Conservation (phyloP, 2,329 filamentous ascomycete species). For the Ophiostoma ulmi region DNA sequence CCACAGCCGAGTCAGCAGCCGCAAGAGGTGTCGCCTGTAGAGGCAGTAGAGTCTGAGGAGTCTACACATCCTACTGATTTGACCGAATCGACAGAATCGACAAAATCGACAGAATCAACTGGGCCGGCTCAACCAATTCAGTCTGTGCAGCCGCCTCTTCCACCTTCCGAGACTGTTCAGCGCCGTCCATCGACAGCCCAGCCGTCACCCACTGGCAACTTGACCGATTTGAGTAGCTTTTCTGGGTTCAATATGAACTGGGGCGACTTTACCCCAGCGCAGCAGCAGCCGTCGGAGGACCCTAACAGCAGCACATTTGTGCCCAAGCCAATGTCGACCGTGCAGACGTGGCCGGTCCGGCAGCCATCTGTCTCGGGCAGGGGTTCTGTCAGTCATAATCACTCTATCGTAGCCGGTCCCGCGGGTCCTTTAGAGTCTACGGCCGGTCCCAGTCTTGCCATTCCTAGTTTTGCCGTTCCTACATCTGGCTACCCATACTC, state of each 20-base stretch:
- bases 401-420: neutral
- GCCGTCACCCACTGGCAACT: neutral
- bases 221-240: neutral
- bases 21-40: neutral
- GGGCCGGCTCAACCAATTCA: neutral
- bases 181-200: neutral
- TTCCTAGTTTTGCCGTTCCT: neutral
- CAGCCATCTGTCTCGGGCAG: constrained; percentile 20
- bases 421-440: neutral
- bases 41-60: neutral
- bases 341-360: constrained; percentile 26
- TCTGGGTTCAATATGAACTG: constrained; percentile 1
- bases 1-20: constrained; percentile 1
- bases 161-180: neutral
- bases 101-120: neutral
- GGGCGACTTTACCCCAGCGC: neutral
- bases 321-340: constrained; percentile 23
- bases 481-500: constrained; percentile 38
- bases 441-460: neutral
- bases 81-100: neutral
- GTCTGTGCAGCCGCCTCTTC: neutral
- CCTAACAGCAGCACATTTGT: constrained; percentile 4
- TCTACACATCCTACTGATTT: neutral
- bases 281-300: constrained; percentile 18
- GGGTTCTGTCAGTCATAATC: neutral